Percentiles rank a stretch among this genome's conserved stretches.
Evolutionary conservation across 2,329 filamentous ascomycete species (phyloP).

Genomic region (Botrytis pseudocinerea): DNA sequence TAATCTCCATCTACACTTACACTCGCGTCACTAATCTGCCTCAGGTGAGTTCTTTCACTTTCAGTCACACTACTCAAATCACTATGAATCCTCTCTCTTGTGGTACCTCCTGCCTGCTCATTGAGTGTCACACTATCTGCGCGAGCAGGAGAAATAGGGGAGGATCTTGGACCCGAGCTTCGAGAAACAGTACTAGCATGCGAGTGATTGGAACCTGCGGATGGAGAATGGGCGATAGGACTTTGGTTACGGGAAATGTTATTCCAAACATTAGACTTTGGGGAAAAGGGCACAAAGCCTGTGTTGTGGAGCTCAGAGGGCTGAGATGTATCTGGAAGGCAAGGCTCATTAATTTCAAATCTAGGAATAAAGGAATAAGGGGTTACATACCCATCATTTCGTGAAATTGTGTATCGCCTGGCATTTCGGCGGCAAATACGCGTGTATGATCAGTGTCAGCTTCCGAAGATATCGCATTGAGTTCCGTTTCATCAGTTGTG

Average conservation of each 20-base stretch:
- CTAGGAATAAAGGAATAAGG: constrained; percentile 4
- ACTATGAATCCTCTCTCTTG: constrained; percentile 11
- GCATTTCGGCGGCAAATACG: constrained; percentile 30
- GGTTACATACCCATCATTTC: constrained; percentile 41
- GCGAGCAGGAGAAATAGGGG: constrained; percentile 23
- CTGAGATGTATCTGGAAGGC: constrained; percentile 33
- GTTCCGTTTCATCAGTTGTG: constrained; percentile 36
- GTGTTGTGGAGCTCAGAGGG: constrained; percentile 32
- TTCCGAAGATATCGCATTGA: constrained; percentile 22
- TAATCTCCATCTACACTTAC: constrained; percentile 32
- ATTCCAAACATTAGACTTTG: constrained; percentile 16
- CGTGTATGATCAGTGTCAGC: constrained; percentile 30
- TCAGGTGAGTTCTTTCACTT: constrained; percentile 30
- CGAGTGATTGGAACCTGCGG: constrained; percentile 23
- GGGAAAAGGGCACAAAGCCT: constrained; percentile 27
- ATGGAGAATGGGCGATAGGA: constrained; percentile 25
- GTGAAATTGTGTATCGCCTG: constrained; percentile 36
- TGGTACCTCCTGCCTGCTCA: constrained; percentile 1
- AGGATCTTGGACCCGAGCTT: constrained; percentile 28
- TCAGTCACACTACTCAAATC: constrained; percentile 31
- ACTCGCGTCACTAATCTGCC: constrained; percentile 35
- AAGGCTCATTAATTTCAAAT: constrained; percentile 4
- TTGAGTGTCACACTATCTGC: constrained; percentile 30
- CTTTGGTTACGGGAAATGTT: constrained; percentile 10
- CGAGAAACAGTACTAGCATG: constrained; percentile 31